Base-by-base conservation (phyloP, 1,284 basidiomycete species). In the Sphagnurus paluster region DNA sequence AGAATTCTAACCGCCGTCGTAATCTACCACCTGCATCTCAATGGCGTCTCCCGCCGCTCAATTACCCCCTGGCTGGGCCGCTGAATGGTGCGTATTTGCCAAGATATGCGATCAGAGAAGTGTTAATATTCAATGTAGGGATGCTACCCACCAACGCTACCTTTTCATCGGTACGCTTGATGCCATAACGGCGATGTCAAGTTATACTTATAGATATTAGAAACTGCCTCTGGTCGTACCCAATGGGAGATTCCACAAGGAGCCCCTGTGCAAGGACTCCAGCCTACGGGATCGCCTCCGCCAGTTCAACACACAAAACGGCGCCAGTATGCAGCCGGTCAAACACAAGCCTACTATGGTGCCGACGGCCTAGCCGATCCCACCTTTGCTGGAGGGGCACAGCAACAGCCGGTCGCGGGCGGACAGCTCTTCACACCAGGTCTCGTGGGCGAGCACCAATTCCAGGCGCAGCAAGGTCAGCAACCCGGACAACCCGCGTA, bases 251-350 rank as follows among this genome's bases (percentile, higher is more conserved):
- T 65, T 26, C 76, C 75, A 38, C 59, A 68, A 6, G 61, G 62
- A 17, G 66, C 58, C 30, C 63, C 68, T 32, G 63, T 63, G 3
- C 64, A 66, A 11, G 74, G 76, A 43, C 67, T 66, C 20, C 62
- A 66, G 0, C 64, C 74, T 1, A 59, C 69, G 13, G 68, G 55
- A 19, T 71, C 71, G 20, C 75, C 71, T 33, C 71, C 68, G 24
- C 70, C 64, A 53, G 25, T 64, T 47, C 64, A 68, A 37, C 61
- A 64, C 44, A 33, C 70, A 20, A 93, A 90, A 70, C 82, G 92
- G 56, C 84, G 93, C 41, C 91, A 94, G 66, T 96, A 96, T 67
- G 93, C 93, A 39, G 82, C 89, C 5, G 90, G 88, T 9, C 90
- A 94, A 67, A 91, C 90, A 2, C 88, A 93, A 61, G 87, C 81